These are phyloP conservation scores for Metschnikowia koreensis DNA, from an alignment of 805 yeast species.

Conservation along the genomic window DNA sequence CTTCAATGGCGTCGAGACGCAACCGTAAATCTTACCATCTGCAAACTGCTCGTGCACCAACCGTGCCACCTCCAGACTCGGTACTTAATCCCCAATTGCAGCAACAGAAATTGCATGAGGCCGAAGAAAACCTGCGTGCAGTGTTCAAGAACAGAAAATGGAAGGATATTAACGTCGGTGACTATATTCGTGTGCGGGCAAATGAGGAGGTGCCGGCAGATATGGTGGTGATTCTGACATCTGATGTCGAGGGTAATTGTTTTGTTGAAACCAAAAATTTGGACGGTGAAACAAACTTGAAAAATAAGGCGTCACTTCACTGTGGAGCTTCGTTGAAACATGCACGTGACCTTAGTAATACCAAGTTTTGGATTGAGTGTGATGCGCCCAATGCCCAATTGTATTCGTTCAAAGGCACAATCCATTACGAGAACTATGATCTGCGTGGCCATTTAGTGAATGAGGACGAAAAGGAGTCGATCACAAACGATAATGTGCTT, in stretches of 20 bases:
- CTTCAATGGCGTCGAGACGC: slow-evolving; percentile 9
- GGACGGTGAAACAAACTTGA: slow-evolving; percentile 40
- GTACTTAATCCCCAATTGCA: slow-evolving; percentile 23
- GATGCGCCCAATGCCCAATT: slow-evolving; percentile 70
- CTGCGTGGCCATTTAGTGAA: slow-evolving; percentile 29
- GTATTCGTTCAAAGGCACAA: slow-evolving; percentile 65
- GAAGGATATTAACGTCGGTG: slow-evolving; percentile 47
- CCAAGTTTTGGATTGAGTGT: slow-evolving; percentile 61
- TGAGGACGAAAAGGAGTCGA: slow-evolving; percentile 50
- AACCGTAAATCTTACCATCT: slow-evolving; percentile 17
- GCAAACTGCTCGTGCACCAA: slow-evolving; percentile 9
- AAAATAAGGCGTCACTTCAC: slow-evolving; percentile 51
- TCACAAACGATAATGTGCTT: slow-evolving; percentile 59
- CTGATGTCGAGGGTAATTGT: slow-evolving; percentile 68
- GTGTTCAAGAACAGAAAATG: slow-evolving; percentile 22
- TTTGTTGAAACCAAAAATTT: slow-evolving; percentile 46
- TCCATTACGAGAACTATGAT: slow-evolving; percentile 48
- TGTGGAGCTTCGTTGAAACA: slow-evolving; percentile 55
- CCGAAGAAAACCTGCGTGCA: slow-evolving; percentile 2
- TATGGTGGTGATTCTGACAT: slow-evolving; percentile 54
- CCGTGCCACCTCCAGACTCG: slow-evolving; percentile 19
- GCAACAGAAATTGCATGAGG: background rate
- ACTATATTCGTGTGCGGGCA: slow-evolving; percentile 60
- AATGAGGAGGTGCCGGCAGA: slow-evolving; percentile 83
- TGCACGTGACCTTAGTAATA: slow-evolving; percentile 56